These are phyloP conservation scores for Fusarium cicatricum DNA, from an alignment of 2,329 filamentous ascomycete genomes.

Conservation along the genomic window DNA sequence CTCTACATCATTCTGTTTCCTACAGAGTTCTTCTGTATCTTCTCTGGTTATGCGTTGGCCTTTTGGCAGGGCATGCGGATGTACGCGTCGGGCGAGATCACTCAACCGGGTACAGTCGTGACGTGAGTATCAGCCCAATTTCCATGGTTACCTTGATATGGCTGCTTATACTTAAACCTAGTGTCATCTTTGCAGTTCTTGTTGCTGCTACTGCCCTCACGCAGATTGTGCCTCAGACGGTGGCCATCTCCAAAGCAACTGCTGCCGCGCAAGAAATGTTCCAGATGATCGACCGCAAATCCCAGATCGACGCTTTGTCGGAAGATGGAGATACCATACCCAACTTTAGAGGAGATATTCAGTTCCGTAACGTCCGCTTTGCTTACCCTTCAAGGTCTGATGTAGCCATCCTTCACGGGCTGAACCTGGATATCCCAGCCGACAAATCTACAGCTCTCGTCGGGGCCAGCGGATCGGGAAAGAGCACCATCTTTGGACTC, in stretches of 20 bases:
- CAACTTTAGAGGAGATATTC: conserved; percentile 54
- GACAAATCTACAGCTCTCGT: conserved; percentile 63
- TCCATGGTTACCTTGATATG: fast-evolving
- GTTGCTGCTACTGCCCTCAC: conserved; percentile 56
- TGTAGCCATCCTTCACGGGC: conserved; percentile 53
- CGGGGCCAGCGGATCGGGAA: conserved; percentile 65
- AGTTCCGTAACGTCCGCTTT: conserved; percentile 59
- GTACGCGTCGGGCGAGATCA: conserved; percentile 55
- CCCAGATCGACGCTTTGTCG: conserved; percentile 54
- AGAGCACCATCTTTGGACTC: conserved; percentile 65
- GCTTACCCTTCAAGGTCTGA: conserved; percentile 65
- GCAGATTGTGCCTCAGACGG: conserved; percentile 56
- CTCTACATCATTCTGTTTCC: conserved; percentile 55
- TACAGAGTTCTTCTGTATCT: conserved; percentile 57
- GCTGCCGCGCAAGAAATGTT: conserved; percentile 58
- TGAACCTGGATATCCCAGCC: conserved; percentile 54
- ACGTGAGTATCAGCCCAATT: conserved; percentile 45
- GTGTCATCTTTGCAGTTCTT: conserved; percentile 57
- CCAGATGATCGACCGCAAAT: conserved; percentile 55
- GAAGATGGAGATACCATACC: conserved; percentile 44
- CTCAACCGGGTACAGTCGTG: conserved; percentile 55
- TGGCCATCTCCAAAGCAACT: conserved; percentile 56
- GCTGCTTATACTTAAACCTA: conserved; percentile 26
- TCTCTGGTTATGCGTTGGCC: conserved; percentile 56
- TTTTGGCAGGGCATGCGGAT: conserved; percentile 62